phyloP scores from a whole-genome alignment of 306 rosid genomes.

The Leucaena leucocephala region DNA sequence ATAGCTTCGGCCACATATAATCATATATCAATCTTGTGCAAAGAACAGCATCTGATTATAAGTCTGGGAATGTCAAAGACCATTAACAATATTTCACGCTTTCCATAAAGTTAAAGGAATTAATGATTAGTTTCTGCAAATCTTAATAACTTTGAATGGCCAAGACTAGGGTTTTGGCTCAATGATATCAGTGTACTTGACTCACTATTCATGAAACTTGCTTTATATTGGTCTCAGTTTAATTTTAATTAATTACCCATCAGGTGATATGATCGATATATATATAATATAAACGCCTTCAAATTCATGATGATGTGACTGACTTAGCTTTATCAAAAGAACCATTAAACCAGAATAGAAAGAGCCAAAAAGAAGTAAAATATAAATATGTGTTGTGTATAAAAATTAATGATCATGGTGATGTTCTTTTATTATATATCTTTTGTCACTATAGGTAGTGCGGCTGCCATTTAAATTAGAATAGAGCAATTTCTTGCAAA shows the following conservation, averaged over 20 bases:
- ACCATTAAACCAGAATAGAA: not conserved
- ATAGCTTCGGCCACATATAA: constrained; percentile 4
- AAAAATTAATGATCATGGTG: not conserved
- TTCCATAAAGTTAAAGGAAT: constrained; percentile 20
- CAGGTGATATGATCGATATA: not conserved
- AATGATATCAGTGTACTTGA: not conserved
- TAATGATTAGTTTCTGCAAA: not conserved
- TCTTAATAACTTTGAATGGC: constrained; percentile 15
- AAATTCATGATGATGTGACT: not conserved
- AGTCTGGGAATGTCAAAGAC: constrained; percentile 17
- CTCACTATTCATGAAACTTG: not conserved
- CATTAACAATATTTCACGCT: constrained; percentile 22
- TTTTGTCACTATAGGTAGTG: constrained; percentile 13
- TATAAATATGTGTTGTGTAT: not conserved
- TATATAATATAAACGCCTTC: not conserved
- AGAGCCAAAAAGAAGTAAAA: not conserved
- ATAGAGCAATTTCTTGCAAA: constrained; percentile 20
- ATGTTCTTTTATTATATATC: constrained; percentile 3
- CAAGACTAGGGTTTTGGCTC: not conserved
- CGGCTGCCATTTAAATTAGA: constrained; percentile 15
- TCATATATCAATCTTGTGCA: constrained; percentile 28
- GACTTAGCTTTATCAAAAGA: not conserved
- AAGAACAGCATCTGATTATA: constrained; percentile 28
- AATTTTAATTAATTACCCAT: not conserved
- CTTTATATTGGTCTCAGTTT: not conserved